Base-by-base conservation (phyloP, 2,329 filamentous ascomycete genomes). In the Aspergillus sp. region DNA sequence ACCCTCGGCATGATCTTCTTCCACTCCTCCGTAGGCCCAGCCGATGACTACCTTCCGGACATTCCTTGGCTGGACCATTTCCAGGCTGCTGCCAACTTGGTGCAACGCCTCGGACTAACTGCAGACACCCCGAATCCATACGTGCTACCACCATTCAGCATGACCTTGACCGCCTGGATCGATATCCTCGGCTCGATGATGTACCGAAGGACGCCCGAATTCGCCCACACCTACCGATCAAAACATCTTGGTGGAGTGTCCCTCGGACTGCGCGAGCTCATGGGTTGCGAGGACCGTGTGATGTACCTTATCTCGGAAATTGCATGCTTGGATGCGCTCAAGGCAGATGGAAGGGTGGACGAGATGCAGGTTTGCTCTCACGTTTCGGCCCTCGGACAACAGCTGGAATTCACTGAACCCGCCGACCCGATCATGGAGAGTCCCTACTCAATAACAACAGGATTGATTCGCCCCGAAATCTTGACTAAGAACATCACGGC, bases 281-380 rank as follows among this genome's bases (percentile, higher is more conserved):
- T 98, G 93, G 95, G 95, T 66, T 98, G 95, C 75, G 93, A 98
- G 63, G 95, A 99, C 77, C 87, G 88, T 20, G 89, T 98, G 76
- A 97, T 99, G 92, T 98, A 96, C 75, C 82, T 98, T 68, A 96
- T 99, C 73, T 96, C 92, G 2, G 95, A 99, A 78, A 96, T 98
- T 68, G 91, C 93, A 54, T 98, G 95, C 75, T 86, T 99, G 53
- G 95, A 98, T 74, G 89, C 90, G 3, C 85, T 97, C 63, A 96
- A 95, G 81, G 79, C 82, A 40, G 86, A 89, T 59, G 90, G 89
- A 66, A 91, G 95, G 79, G 66, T 82, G 66, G 90, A 96, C 66
- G 88, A 95, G 69, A 87, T 95, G 63, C 86, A 87, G 51, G 86
- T 98, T 45, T 97, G 93, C 83, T 85, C 89, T 59, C 93, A 97